These are phyloP conservation scores for Bipolaris gigantea DNA, from an alignment of 2,329 filamentous ascomycete species.

Conservation along the genomic window DNA sequence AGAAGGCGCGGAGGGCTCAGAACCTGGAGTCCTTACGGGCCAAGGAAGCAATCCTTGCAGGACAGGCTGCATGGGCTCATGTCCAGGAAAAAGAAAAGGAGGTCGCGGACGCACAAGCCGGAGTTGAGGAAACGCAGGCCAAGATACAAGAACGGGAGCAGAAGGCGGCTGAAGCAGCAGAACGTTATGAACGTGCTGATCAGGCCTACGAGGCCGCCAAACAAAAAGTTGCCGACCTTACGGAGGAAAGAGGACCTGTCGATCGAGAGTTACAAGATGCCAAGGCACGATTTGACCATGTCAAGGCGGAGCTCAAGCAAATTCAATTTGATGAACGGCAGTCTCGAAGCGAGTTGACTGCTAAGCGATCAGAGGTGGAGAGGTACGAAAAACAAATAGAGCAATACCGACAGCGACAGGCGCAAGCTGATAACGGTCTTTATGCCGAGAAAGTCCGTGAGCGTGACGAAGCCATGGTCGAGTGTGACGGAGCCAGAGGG, in stretches of 20 bases:
- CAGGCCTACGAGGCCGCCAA: constrained; percentile 45
- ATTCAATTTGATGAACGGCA: constrained; percentile 64
- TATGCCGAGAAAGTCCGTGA: constrained; percentile 64
- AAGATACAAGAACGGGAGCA: constrained; percentile 54
- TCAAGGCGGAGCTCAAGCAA: constrained; percentile 57
- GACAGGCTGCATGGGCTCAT: constrained; percentile 83
- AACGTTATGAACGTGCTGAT: constrained; percentile 50
- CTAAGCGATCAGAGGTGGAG: constrained; percentile 50
- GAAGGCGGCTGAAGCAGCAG: constrained; percentile 50
- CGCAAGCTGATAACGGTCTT: constrained; percentile 66
- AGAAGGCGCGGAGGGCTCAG: constrained; percentile 65
- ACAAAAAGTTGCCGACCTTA: constrained; percentile 35
- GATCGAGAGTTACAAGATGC: constrained; percentile 53
- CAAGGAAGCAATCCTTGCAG: constrained; percentile 60
- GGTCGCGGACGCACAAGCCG: constrained; percentile 30
- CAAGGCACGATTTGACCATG: constrained; percentile 57
- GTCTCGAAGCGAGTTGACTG: constrained; percentile 62
- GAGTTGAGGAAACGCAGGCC: constrained; percentile 43
- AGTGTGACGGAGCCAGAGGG: constrained; percentile 50
- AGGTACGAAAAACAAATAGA: constrained; percentile 51
- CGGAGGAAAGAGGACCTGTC: constrained; percentile 47
- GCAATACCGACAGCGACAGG: constrained; percentile 63
- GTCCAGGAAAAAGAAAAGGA: constrained; percentile 72
- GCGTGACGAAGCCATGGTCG: constrained; percentile 60
- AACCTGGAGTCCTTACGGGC: constrained; percentile 67